phyloP scores from a whole-genome alignment of 805 yeast species.

The Brettanomyces custersianus region DNA sequence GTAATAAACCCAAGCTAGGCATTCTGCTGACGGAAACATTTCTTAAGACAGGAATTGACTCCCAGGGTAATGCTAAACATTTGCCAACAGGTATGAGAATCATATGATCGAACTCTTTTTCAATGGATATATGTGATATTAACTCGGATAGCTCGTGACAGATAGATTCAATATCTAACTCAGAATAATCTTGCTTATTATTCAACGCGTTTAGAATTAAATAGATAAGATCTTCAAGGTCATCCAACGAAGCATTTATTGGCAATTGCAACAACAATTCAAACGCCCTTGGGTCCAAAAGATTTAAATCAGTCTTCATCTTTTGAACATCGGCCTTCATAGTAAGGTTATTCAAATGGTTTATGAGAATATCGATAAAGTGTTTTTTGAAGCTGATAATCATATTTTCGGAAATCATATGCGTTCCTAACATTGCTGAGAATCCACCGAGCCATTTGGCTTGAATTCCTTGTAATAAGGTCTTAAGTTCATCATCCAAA shows the following conservation, averaged over 20 bases:
- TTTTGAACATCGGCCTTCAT: no score
- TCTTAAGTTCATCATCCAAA: slow-evolving; percentile 48
- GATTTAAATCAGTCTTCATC: slow-evolving; percentile 1
- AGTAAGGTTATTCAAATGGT: slow-evolving; percentile 34
- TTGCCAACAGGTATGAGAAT: slow-evolving; percentile 61
- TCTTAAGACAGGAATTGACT: slow-evolving; percentile 53
- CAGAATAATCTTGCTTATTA: no score
- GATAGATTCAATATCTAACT: slow-evolving; percentile 49
- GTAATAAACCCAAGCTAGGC: slow-evolving; percentile 51
- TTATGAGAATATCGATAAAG: slow-evolving; percentile 32
- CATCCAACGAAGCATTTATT: neutral
- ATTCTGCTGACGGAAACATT: slow-evolving; percentile 57
- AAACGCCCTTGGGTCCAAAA: slow-evolving; percentile 5
- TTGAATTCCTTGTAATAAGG: slow-evolving; percentile 51
- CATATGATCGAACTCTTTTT: slow-evolving; percentile 37
- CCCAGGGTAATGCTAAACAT: slow-evolving; percentile 86
- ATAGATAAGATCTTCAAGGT: slow-evolving; percentile 53
- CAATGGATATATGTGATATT: slow-evolving; percentile 13
- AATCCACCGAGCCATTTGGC: slow-evolving; percentile 73
- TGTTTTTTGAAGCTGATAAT: slow-evolving; percentile 27
- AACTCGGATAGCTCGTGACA: slow-evolving; percentile 20
- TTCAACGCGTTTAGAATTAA: slow-evolving; percentile 54
- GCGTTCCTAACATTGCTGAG: slow-evolving; percentile 45
- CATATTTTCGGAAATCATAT: slow-evolving; percentile 17
- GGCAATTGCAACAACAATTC: slow-evolving; percentile 8